phyloP scores from a whole-genome alignment of 306 rosid genomes.

The Pachyrhizus erosus region DNA sequence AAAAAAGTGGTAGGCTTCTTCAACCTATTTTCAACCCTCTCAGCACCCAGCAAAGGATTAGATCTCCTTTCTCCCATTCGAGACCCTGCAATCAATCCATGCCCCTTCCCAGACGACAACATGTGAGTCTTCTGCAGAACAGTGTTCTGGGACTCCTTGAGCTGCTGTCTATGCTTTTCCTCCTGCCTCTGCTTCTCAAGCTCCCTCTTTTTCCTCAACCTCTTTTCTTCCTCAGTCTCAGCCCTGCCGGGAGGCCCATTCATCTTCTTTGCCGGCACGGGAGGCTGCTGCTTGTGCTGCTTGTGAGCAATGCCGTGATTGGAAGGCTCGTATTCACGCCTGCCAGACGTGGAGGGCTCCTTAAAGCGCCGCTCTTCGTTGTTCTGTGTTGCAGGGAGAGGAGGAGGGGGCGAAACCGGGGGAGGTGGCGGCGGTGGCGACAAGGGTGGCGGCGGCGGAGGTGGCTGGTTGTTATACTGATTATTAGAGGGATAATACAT shows the following conservation, averaged over 20 bases:
- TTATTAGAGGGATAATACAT: slow-evolving; percentile 71
- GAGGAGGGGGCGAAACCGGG: slow-evolving; percentile 73
- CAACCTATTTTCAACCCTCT: slow-evolving; percentile 93
- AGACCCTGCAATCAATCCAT: slow-evolving; percentile 82
- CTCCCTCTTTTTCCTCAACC: slow-evolving; percentile 84
- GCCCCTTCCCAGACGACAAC: slow-evolving; percentile 82
- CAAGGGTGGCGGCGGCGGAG: slow-evolving; percentile 49
- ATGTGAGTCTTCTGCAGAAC: slow-evolving; percentile 76
- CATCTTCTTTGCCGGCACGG: slow-evolving; percentile 54
- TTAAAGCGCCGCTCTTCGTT: slow-evolving; percentile 59
- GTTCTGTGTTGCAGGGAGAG: slow-evolving; percentile 52
- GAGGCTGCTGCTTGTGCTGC: slow-evolving; percentile 60
- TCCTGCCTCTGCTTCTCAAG: slow-evolving; percentile 89
- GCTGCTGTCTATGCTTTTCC: slow-evolving; percentile 85
- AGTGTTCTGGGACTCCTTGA: slow-evolving; percentile 84
- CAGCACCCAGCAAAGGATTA: slow-evolving; percentile 77
- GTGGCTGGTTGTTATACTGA: slow-evolving; percentile 64
- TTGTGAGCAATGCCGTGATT: slow-evolving; percentile 61
- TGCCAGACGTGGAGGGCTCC: slow-evolving; percentile 60
- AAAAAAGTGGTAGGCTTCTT: slow-evolving; percentile 97
- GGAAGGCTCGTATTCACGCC: slow-evolving; percentile 66
- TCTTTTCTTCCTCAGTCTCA: slow-evolving; percentile 90
- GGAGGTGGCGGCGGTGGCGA: slow-evolving; percentile 87
- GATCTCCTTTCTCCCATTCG: slow-evolving; percentile 86
- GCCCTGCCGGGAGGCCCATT: slow-evolving; percentile 62